Evolutionary conservation across 1,284 basidiomycete species (phyloP), one percentile per base, ranked within the genome.

Genomic region (Dichomitus squalens): DNA sequence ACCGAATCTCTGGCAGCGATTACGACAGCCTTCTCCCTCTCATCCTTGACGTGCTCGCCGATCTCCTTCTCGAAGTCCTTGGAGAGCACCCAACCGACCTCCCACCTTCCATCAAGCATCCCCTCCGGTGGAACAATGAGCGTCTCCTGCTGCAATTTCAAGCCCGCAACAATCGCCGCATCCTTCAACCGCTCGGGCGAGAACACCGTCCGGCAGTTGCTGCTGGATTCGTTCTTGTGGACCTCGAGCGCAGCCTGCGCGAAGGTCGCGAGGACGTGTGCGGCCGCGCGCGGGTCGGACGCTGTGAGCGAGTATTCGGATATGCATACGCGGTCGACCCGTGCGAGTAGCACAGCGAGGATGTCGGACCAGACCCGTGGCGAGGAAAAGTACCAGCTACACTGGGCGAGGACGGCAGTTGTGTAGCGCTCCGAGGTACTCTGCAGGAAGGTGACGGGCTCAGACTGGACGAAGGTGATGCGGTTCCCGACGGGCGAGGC

Each of bases 311-410:
- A 63, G 65, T 70, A 79, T 54, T 79, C 76, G 9, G 77, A 74
- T 49, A 79, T 63, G 64, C 71, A 74, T 23, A 78, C 57, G 12
- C 65, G 60, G 41, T 67, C 64, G 5, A 68, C 69, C 36, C 69
- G 71, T 0, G 52, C 40, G 8, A 62, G 51, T 16, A 77, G 66
- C 9, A 66, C 68, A 9, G 53, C 57, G 25, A 79, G 66, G n/a
- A 73, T 78, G n/a, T 68, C 59, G 23, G 58, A 39, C 56, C 78
- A 61, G 27, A 68, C 66, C 14, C 64, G 44, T 7, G 75, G 74
- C 14, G 73, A 73, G 44, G 73, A 49, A 64, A 79, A 78, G 70
- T 79, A 79, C 73, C 75, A 79, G 31, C 72, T 66, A 66, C 73
- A 75, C 59, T 76, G 73, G 6, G 72, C 70, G 39, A 79, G 68